Evolutionary conservation across 2,329 filamentous ascomycete species (phyloP).

Genomic region (Coleophoma cylindrospora): DNA sequence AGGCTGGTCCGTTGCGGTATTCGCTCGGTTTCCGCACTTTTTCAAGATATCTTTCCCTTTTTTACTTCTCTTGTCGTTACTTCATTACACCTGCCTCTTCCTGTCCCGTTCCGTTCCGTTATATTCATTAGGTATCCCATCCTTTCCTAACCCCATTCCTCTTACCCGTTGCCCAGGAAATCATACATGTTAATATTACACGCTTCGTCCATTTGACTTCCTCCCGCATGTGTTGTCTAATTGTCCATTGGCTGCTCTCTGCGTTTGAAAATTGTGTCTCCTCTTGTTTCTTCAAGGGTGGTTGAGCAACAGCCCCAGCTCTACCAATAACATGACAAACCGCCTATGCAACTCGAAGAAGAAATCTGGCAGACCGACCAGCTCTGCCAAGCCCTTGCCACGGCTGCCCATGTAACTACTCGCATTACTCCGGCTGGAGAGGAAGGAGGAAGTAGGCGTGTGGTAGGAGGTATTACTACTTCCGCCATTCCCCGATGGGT

Average conservation of each 20-base stretch:
- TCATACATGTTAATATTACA: too few species aligned
- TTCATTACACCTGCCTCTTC: background rate
- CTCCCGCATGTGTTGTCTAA: too few species aligned
- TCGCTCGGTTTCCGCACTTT: too few species aligned
- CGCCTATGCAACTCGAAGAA: conserved; percentile 61
- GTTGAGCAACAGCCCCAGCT: conserved; percentile 22
- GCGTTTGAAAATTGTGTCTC: too few species aligned
- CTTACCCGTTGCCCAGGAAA: too few species aligned
- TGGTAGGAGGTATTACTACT: conserved; percentile 5
- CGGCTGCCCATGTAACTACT: conserved; percentile 12
- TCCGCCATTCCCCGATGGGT: background rate
- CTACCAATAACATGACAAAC: conserved; percentile 58
- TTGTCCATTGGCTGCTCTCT: too few species aligned
- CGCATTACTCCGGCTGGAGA: conserved; percentile 17
- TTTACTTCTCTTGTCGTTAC: too few species aligned
- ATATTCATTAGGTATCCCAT: background rate
- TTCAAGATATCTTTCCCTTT: too few species aligned
- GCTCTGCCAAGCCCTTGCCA: conserved; percentile 51
- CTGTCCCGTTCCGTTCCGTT: background rate
- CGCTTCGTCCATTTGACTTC: too few species aligned
- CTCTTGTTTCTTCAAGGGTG: background rate
- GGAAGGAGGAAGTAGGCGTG: conserved; percentile 18
- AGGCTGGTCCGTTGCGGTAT: too few species aligned
- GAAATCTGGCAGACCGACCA: conserved; percentile 62
- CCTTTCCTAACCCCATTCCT: background rate